A percentile compares a stretch with the other conserved stretches of the same genome.
Conservation (phyloP, 73 alveolate species). For the Paramecium tetraurelia region DNA sequence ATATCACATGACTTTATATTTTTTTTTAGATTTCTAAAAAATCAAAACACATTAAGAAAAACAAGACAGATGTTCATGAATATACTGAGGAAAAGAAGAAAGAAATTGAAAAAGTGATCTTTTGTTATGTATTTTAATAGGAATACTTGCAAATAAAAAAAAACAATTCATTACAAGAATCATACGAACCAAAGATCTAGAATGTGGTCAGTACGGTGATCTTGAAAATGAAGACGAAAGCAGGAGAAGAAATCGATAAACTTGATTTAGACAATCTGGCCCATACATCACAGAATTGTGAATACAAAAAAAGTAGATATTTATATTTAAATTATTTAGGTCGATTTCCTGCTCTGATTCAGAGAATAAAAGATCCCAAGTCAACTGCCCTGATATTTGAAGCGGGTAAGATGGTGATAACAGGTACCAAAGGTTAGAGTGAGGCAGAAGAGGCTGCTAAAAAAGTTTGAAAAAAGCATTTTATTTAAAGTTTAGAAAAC, state of each 20-base stretch:
- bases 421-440: constrained; percentile 52
- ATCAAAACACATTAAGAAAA: constrained; percentile 21
- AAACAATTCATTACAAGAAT: background rate
- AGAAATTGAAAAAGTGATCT: constrained; percentile 12
- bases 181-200: constrained; percentile 68
- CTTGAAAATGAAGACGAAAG: background rate
- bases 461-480: constrained; percentile 36
- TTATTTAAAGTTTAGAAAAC: constrained; percentile 23
- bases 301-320: constrained; percentile 37
- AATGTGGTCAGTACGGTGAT: constrained; percentile 38
- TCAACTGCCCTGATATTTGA: constrained; percentile 62
- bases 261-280: constrained; percentile 31
- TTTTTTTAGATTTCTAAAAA: constrained; percentile 9
- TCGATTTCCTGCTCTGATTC: constrained; percentile 61
- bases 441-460: constrained; percentile 51
- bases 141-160: background rate
- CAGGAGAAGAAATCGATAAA: background rate
- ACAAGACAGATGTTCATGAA: background rate
- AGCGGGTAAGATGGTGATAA: constrained; percentile 55
- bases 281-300: constrained; percentile 22
- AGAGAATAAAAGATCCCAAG: constrained; percentile 53
- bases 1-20: background rate
- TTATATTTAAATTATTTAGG: background rate
- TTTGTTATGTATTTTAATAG: background rate
- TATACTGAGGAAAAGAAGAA: background rate